Evolutionary conservation across 768 basidiomycete species (phyloP), one percentile per base, ranked within the genome.

Genomic region (Hygrophorus pudorinus): DNA sequence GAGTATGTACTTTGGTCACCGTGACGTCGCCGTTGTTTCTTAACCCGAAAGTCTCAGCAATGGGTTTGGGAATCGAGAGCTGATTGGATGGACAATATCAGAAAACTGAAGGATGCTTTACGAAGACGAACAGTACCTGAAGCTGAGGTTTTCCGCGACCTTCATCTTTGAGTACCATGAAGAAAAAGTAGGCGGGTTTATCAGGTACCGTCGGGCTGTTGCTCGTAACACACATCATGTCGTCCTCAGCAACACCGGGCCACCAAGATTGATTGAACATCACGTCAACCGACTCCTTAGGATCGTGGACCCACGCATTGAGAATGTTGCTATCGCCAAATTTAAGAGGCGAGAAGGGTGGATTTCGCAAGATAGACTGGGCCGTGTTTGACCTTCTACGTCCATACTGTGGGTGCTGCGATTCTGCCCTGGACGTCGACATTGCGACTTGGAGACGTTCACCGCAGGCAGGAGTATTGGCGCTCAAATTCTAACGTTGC

Each of bases 201-300:
- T 66, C 63, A 37, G 64, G 66, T 5, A n/a, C 69, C 68, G 18
- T n/a, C n/a, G 71, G 57, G 38, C 64, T 65, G 42, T 64, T 63
- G 37, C 64, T 62, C 42, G 54, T 61, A 11, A 88, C 73, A 43
- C 75, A 70, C 33, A 90, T 54, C 56, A 86, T 63, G 53, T 90
- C 87, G 6, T 85, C 88, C 51, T 84, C 81, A 36, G 68, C 65
- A 27, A 87, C 81, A 2, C 88, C 88, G 5, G 84, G 83, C 81
- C 84, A 87, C 58, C 70, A 76, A 9, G 76, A 65, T 35, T 80
- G 81, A 51, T 89, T 88, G 58, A 91, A 71, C 13, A 78, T 65
- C 44, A 86, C 78, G 13, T 62, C 61, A 6, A 69, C 57, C 0
- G 75, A 71, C 42, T 81, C 77, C 54, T 78, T 81, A 29, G 69